These are phyloP conservation scores for Cyclotella baltica DNA, from an alignment of 108 stramenopile species.

Conservation along the genomic window DNA sequence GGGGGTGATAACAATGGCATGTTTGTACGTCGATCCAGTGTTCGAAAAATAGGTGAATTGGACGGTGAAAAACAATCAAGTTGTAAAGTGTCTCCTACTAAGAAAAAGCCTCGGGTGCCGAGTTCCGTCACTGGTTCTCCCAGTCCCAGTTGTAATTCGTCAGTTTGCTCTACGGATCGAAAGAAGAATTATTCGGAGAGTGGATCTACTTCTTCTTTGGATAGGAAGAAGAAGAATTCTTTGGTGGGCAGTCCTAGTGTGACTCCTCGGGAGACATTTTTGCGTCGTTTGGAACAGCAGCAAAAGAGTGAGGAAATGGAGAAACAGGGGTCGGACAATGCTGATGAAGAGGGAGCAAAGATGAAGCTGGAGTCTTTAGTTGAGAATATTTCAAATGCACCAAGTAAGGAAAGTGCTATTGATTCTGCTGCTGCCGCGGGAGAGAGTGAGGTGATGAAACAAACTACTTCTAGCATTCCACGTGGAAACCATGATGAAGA, in stretches of 20 bases:
- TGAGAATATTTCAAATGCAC: not conserved
- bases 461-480: not conserved
- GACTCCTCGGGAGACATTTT: constrained; percentile 23
- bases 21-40: constrained; percentile 41
- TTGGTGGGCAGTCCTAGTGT: not conserved
- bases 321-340: not conserved
- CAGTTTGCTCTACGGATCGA: no score
- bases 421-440: no score
- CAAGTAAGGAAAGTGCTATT: not conserved
- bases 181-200: no score
- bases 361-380: not conserved
- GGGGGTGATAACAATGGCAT: constrained; percentile 35
- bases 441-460: no score
- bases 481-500: constrained; percentile 18
- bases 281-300: constrained; percentile 25
- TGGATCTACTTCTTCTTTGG: constrained; percentile 7
- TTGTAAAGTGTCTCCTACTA: no score
- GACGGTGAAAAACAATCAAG: no score
- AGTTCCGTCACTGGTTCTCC: no score
- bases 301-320: not conserved
- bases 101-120: constrained; percentile 67
- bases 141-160: no score
- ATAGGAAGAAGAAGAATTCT: not conserved
- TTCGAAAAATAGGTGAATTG: constrained; percentile 47
- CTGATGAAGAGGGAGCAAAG: not conserved